These are phyloP conservation scores for Trebouxiophyceae sp. DNA, from an alignment of 163 green algal species.

Conservation along the genomic window DNA sequence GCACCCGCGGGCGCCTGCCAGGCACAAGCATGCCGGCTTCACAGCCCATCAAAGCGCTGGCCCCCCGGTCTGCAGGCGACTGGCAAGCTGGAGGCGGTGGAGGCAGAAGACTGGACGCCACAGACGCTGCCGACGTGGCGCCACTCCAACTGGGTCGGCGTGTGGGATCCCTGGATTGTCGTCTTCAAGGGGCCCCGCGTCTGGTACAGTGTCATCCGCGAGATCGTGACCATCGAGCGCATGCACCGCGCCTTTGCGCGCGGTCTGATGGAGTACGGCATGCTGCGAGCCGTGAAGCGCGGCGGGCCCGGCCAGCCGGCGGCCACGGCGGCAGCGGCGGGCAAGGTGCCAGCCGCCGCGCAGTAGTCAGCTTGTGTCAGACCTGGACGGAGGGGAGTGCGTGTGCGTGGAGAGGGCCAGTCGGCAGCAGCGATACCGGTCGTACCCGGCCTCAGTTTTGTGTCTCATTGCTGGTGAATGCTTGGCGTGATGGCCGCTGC, in stretches of 20 bases:
- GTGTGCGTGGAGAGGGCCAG: no score
- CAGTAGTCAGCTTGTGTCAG: no score
- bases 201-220: slow-evolving; percentile 62
- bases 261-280: slow-evolving; percentile 89
- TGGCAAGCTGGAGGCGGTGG: slow-evolving; percentile 48
- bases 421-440: no score
- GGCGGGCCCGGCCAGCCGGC: neutral
- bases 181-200: slow-evolving; percentile 52
- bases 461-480: no score
- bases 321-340: neutral
- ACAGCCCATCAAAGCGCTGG: no score
- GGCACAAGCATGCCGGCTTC: no score
- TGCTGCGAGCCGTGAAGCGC: slow-evolving; percentile 53
- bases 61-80: slow-evolving; percentile 64
- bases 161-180: slow-evolving; percentile 89
- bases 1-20: no score
- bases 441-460: no score
- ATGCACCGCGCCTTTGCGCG: slow-evolving; percentile 90
- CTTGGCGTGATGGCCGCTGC: no score
- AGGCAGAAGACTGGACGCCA: slow-evolving; percentile 72
- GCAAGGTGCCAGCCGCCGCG: no score
- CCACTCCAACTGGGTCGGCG: slow-evolving; percentile 91
- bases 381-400: no score
- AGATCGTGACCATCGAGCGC: slow-evolving; percentile 88
- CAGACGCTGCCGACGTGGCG: slow-evolving; percentile 81